Evolutionary conservation across 805 yeast species (phyloP), one percentile per base, ranked within the genome.

Genomic region (Saccharomycopsis olivae): DNA sequence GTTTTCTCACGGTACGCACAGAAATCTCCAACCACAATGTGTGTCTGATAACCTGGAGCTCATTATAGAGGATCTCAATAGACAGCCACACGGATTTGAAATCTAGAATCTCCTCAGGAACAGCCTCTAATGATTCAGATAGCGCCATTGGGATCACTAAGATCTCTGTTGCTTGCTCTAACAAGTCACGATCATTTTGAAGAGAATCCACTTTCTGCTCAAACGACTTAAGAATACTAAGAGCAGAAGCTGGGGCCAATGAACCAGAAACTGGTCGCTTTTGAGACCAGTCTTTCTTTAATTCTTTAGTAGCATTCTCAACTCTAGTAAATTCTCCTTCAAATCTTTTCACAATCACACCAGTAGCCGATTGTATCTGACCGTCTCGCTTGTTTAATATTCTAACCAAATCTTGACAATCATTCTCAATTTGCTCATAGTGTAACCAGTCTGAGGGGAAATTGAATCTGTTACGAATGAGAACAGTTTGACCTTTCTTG

Each of bases 41-140:
- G 1, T 43, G 41, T 31, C 67, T 64, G 15, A 78, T 46, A 3
- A 58, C 61, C 16, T 65, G 64, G 2, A 80, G 52, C 1, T 65
- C 55, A 4, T 57, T 57, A 67, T 75, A 70, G 1, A 81, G 55
- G 0, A 65, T 54, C 33, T 72, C 69, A 27, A 85, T 62, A 0
- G 79, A 62, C 1, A 64, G 50, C 94, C 94, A 84, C 1, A 80
- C 85, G 1, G 67, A 51, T 42, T 64, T 69, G 28, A 78, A 63
- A 35, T 78, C 82, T 0, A 48, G 41, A 1, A 82, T 57, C 46
- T 83, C 92, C 3, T 63, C 68, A 0, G 53, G 17, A 2, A 68
- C 49, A 1, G 50, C 49, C 0, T 49, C 45, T 1, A 75, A 46
- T 13, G 57, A 57, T 4, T 48, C 55, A 13, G 47, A 41, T 1